These are phyloP conservation scores for Hymenoscyphus albidus DNA, from an alignment of 2,329 filamentous ascomycete species.

Conservation along the genomic window DNA sequence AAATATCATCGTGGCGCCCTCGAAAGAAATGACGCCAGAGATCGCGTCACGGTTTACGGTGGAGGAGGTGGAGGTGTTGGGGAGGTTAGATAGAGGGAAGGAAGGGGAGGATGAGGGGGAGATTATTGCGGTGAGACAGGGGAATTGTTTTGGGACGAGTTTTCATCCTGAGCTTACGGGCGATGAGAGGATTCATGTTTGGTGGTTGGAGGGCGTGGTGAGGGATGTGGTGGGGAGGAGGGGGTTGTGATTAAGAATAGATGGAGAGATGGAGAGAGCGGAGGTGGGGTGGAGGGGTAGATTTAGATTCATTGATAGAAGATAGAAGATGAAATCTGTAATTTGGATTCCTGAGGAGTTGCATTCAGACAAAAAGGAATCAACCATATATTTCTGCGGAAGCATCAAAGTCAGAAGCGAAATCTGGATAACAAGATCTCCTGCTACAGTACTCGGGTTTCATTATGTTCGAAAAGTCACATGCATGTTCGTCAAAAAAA, in stretches of 20 bases:
- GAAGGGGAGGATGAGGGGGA: constrained; percentile 52
- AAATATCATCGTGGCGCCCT: constrained; percentile 34
- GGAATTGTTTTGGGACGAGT: constrained; percentile 89
- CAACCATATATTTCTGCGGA: no score
- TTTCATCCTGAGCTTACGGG: constrained; percentile 93
- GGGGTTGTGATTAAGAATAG: not conserved
- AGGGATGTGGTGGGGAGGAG: constrained; percentile 32
- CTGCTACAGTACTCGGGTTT: no score
- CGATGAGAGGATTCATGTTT: constrained; percentile 83
- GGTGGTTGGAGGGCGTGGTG: constrained; percentile 80
- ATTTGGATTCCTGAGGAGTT: no score
- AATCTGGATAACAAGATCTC: no score
- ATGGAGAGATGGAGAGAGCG: not conserved
- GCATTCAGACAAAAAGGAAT: no score
- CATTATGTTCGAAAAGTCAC: not conserved
- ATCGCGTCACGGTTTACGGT: constrained; percentile 23
- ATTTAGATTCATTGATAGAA: not conserved
- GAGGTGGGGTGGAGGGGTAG: not conserved
- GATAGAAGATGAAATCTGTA: no score
- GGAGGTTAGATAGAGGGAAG: constrained; percentile 42
- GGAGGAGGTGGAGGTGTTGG: constrained; percentile 47
- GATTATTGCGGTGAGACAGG: constrained; percentile 85
- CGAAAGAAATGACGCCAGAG: constrained; percentile 22
- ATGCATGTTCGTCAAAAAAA: not conserved
- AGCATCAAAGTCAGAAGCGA: no score